Evolutionary conservation across 805 yeast genomes (phyloP), one percentile per base, ranked within the genome.

Genomic region (Pachysolen tannophilus): DNA sequence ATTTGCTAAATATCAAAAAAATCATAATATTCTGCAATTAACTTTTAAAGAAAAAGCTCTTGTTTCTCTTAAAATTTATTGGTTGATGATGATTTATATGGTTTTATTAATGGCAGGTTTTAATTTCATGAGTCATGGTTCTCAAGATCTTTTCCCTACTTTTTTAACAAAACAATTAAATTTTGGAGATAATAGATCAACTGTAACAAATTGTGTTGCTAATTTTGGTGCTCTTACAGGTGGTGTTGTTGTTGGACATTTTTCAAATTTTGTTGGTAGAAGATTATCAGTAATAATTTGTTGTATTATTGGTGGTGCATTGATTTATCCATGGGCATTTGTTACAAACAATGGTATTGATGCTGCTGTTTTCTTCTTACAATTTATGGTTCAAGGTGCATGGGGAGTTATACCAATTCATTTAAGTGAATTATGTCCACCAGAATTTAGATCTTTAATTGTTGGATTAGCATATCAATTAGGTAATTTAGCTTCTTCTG

Each of bases 341-440:
- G 48, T 71, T 47, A 29, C 65, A 53, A 53, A 54, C 25, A 38
- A 56, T 30, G 77, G 67, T 13, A 66, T 72, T 39, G 68, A 69
- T 43, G 79, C 78, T 0, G 79, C 78, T 42, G 81, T 60, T 1
- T 75, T 76, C 52, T 75, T 72, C 57, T 54, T 76, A 40, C 82
- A 76, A 49, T 71, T 71, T 49, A 72, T 68, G 40, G 82, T 78
- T 35, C 82, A 75, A 56, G 83, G 83, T 47, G 75, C 78, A 19
- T 78, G 81, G 78, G 83, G 83, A 46, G 76, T 75, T 28, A 62
- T 71, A 35, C 83, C 83, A 35, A 63, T 75, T 39, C 80, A 76
- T 53, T 57, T 78, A 35, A 62, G 75, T 3, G 82, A 75, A 53
- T 61, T 78, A 42, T 65, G 80, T 27, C 78, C 78, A 38, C 77